Conservation (phyloP, 1,139 yeast species). For the Torulaspora pretoriensis region DNA sequence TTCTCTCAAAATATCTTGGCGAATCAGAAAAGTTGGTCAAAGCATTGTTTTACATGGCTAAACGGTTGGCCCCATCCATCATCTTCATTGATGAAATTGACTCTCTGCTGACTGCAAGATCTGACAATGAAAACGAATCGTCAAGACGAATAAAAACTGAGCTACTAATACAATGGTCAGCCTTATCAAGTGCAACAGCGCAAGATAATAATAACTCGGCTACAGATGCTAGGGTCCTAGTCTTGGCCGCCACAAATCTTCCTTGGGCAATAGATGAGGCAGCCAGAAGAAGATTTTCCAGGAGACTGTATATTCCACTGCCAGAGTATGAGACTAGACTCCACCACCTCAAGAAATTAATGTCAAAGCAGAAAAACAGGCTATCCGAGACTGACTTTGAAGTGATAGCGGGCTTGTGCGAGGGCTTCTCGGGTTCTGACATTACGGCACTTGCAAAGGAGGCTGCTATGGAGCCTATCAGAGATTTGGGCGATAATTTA, state of each 20-base stretch:
- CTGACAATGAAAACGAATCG: conserved; percentile 47
- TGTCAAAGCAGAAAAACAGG: conserved; percentile 37
- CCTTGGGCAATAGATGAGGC: conserved; percentile 73
- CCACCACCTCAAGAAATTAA: conserved; percentile 47
- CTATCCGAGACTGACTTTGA: conserved; percentile 47
- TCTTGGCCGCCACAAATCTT: conserved; percentile 59
- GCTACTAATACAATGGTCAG: conserved; percentile 63
- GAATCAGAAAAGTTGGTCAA: conserved; percentile 60
- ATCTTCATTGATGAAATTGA: conserved; percentile 60
- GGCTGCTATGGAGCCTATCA: conserved; percentile 68
- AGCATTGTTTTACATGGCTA: conserved; percentile 55
- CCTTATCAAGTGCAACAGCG: conserved; percentile 54
- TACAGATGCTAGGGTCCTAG: conserved; percentile 45
- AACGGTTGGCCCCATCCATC: conserved; percentile 44
- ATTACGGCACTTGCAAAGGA: conserved; percentile 64
- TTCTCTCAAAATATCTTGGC: conserved; percentile 59
- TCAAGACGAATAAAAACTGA: conserved; percentile 60
- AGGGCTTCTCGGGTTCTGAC: conserved; percentile 63
- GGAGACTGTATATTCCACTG: conserved; percentile 59
- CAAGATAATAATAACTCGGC: conserved; percentile 28
- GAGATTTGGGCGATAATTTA: conserved; percentile 56
- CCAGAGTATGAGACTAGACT: conserved; percentile 58
- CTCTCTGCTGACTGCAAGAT: conserved; percentile 52
- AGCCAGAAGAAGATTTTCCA: conserved; percentile 58
- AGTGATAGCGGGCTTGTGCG: conserved; percentile 46